Conservation (phyloP, 495 filamentous ascomycete species). For the Hyphodiscus hymeniophilus region DNA sequence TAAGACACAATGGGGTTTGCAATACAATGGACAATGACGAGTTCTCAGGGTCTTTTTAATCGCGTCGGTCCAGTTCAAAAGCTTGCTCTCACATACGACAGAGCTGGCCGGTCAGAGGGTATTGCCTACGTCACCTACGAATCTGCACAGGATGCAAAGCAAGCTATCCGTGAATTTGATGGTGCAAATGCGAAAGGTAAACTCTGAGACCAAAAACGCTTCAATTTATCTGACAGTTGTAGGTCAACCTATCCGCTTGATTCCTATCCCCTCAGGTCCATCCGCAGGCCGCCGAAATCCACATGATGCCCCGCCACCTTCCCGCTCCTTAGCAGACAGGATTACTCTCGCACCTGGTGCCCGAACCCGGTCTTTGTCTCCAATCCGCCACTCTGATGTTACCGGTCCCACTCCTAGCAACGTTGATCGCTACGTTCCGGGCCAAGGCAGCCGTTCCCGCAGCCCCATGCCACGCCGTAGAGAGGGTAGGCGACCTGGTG, state of each 20-base stretch:
- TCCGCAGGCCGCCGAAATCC: slow-evolving; percentile 38
- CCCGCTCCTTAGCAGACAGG: slow-evolving; percentile 65
- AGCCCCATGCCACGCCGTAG: slow-evolving; percentile 37
- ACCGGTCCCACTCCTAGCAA: slow-evolving; percentile 60
- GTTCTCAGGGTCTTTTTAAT: slow-evolving; percentile 64
- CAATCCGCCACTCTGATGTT: slow-evolving; percentile 52
- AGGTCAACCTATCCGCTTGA: slow-evolving; percentile 79
- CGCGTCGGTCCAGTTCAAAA: slow-evolving; percentile 65
- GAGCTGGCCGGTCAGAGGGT: slow-evolving; percentile 83
- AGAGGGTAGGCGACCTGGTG: slow-evolving; percentile 45
- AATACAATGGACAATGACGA: neutral
- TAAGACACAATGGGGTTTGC: slow-evolving; percentile 29
- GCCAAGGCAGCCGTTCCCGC: slow-evolving; percentile 40
- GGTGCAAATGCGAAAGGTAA: slow-evolving; percentile 82
- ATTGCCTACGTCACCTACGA: slow-evolving; percentile 79
- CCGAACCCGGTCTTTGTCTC: slow-evolving; percentile 42
- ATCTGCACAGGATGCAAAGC: slow-evolving; percentile 55
- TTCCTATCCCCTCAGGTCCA: slow-evolving; percentile 49
- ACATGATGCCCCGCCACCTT: slow-evolving; percentile 49
- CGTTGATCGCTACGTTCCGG: slow-evolving; percentile 81
- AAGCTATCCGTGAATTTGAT: slow-evolving; percentile 74
- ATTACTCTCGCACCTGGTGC: slow-evolving; percentile 45
- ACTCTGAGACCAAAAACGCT: neutral
- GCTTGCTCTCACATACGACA: slow-evolving; percentile 74
- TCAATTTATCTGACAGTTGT: neutral